A percentile compares a stretch with the other conserved stretches of the same genome.
These are phyloP conservation scores for Arachis monticola DNA, from an alignment of 331 rosid species.

Conservation along the genomic window DNA sequence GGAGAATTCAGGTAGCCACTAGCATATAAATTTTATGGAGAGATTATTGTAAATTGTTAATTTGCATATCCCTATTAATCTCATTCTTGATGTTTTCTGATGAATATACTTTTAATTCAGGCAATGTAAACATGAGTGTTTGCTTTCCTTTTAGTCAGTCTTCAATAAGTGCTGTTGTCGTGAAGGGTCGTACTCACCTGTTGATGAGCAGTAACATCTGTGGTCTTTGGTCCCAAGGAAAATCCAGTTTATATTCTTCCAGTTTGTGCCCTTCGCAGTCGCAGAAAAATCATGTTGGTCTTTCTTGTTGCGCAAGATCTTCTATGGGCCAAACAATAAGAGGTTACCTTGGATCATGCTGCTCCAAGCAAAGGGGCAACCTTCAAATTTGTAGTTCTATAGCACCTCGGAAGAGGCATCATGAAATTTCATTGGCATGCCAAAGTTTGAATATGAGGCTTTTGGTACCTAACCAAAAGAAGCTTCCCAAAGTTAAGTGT, in stretches of 20 bases:
- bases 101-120: slow-evolving; percentile 52
- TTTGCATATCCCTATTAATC: slow-evolving; percentile 5
- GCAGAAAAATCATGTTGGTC: slow-evolving; percentile 46
- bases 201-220: slow-evolving; percentile 66
- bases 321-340: slow-evolving; percentile 54
- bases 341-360: slow-evolving; percentile 57
- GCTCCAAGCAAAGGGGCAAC: slow-evolving; percentile 53
- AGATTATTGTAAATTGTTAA: slow-evolving; percentile 4
- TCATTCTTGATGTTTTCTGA: slow-evolving; percentile 33
- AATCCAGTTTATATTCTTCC: slow-evolving; percentile 53
- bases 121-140: slow-evolving; percentile 61
- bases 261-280: slow-evolving; percentile 40
- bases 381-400: slow-evolving; percentile 39
- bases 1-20: slow-evolving; percentile 15
- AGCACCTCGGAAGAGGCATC: slow-evolving; percentile 45
- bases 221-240: slow-evolving; percentile 56
- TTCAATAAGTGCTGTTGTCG: slow-evolving; percentile 52
- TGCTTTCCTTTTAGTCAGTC: slow-evolving; percentile 51
- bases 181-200: slow-evolving; percentile 52
- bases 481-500: slow-evolving; percentile 57
- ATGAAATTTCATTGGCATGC: slow-evolving; percentile 60
- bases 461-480: slow-evolving; percentile 56
- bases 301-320: slow-evolving; percentile 46
- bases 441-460: slow-evolving; percentile 63
- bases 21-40: not conserved